These are phyloP conservation scores for Lasiodiplodia sp. DNA, from an alignment of 2,329 filamentous ascomycete genomes.

Conservation along the genomic window DNA sequence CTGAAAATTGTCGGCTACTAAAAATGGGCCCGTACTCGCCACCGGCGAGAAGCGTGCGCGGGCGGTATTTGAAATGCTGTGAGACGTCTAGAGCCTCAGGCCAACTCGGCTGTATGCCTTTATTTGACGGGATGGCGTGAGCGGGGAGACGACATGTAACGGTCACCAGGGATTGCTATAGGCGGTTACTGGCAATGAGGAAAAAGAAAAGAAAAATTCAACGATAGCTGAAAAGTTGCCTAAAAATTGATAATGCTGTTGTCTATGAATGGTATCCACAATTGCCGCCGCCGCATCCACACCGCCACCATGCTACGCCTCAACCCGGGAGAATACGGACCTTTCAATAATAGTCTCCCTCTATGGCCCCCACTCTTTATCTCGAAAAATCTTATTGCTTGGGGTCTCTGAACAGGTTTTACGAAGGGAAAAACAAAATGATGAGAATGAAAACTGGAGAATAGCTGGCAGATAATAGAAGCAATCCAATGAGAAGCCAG, in stretches of 20 bases:
- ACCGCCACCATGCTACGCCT: background rate
- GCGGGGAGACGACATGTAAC: background rate
- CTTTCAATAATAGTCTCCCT: background rate
- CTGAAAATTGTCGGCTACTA: background rate
- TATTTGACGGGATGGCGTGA: background rate
- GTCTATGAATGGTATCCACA: background rate
- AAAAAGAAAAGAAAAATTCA: background rate
- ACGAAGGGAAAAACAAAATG: background rate
- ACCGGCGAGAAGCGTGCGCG: background rate
- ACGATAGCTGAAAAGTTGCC: background rate
- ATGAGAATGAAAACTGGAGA: background rate
- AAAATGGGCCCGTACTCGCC: background rate
- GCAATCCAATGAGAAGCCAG: background rate
- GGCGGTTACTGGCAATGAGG: background rate
- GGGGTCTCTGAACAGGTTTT: background rate
- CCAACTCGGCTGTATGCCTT: background rate
- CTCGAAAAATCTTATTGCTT: background rate
- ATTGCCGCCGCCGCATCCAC: background rate
- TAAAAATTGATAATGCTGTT: background rate
- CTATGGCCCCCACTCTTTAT: background rate
- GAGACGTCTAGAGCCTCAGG: constrained; percentile 9
- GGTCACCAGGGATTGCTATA: background rate
- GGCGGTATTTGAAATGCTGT: background rate
- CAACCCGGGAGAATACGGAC: background rate
- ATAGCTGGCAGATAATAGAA: background rate